These are phyloP conservation scores for Phytophthora capsici DNA, from an alignment of 352 stramenopile genomes.

Conservation along the genomic window DNA sequence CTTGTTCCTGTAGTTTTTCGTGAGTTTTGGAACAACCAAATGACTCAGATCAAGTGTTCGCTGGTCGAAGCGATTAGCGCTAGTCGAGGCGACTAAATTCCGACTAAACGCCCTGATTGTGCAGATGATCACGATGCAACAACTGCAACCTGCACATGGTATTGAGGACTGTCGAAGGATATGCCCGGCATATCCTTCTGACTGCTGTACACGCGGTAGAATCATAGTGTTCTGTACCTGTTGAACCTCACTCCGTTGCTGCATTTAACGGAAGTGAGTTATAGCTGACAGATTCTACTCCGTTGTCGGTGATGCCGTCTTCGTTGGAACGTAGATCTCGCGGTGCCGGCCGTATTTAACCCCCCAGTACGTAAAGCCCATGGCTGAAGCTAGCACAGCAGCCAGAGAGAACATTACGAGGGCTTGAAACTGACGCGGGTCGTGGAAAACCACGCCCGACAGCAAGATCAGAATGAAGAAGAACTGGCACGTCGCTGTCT, in stretches of 20 bases:
- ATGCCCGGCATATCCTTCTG: conserved; percentile 7
- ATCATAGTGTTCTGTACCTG: no score
- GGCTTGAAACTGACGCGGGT: conserved; percentile 61
- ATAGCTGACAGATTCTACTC: not conserved
- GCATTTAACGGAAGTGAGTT: no score
- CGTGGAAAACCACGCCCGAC: conserved; percentile 55
- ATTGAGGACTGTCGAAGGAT: conserved; percentile 21
- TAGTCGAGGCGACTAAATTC: conserved; percentile 21
- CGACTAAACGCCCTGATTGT: conserved; percentile 8
- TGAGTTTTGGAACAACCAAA: not conserved
- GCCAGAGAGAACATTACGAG: conserved; percentile 63
- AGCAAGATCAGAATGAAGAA: conserved; percentile 68
- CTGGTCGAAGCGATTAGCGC: conserved; percentile 20
- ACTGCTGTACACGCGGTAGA: no score
- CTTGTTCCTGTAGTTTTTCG: not conserved
- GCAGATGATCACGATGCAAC: conserved; percentile 18
- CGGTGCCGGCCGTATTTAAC: conserved; percentile 52
- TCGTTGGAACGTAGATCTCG: conserved; percentile 37
- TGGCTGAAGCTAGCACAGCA: conserved; percentile 48
- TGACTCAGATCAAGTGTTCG: not conserved
- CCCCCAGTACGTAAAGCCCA: conserved; percentile 62
- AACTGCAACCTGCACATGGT: conserved; percentile 11
- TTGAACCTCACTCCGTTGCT: no score
- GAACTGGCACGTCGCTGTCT: conserved; percentile 67
- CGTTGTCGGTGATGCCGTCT: conserved; percentile 13